Conservation (phyloP, 306 rosid genomes). For the Malus sylvestris region DNA sequence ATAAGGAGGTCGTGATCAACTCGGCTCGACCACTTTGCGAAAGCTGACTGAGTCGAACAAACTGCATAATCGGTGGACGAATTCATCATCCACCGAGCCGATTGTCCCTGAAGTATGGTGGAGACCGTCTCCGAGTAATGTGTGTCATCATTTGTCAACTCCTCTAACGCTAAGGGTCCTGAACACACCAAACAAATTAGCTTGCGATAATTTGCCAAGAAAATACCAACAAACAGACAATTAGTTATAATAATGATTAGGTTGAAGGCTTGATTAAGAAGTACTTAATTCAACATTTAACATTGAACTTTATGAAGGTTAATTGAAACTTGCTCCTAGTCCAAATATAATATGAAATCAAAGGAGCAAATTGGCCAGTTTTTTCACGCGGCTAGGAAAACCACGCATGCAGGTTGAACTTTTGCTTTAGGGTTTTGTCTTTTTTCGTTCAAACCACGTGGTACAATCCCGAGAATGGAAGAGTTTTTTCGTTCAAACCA, state of each 20-base stretch:
- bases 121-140: conserved; percentile 81
- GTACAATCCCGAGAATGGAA: background rate
- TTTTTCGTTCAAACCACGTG: background rate
- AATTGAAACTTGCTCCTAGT: background rate
- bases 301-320: background rate
- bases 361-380: background rate
- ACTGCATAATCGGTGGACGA: conserved; percentile 27
- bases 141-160: conserved; percentile 55
- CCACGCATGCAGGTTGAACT: background rate
- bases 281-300: background rate
- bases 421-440: background rate
- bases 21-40: conserved; percentile 41
- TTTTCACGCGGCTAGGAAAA: background rate
- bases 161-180: conserved; percentile 36
- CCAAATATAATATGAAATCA: background rate
- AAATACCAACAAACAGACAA: too few species aligned
- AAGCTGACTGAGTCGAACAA: conserved; percentile 53
- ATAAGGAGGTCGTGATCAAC: conserved; percentile 22
- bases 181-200: background rate
- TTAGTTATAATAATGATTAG: background rate
- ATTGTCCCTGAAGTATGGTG: conserved; percentile 52
- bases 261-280: background rate
- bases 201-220: background rate
- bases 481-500: too few species aligned
- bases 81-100: conserved; percentile 32